A percentile compares a stretch with the other conserved stretches of the same genome.
Evolutionary conservation across 75 land plant species (phyloP).

Genomic region (Selaginella tamariscina): DNA sequence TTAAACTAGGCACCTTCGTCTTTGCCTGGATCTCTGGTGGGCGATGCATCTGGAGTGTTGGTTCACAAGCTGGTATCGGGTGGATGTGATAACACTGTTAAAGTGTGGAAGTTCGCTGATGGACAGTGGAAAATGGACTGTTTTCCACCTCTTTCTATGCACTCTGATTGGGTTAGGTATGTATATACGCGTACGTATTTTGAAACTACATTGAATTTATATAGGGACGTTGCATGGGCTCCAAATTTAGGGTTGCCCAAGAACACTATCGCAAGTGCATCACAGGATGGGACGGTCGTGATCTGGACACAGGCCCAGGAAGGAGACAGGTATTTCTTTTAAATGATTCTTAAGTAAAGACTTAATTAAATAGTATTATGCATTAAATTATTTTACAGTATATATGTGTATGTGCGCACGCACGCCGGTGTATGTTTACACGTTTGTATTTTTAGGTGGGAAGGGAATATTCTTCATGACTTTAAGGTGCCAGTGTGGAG

Average conservation of each 20-base stretch:
- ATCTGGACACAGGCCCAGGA: constrained; percentile 59
- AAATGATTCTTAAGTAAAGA: too few relatives aligned
- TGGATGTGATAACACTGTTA: constrained; percentile 53
- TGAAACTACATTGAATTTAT: too few relatives aligned
- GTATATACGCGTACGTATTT: too few relatives aligned
- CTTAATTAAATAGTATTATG: too few relatives aligned
- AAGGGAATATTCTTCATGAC: constrained; percentile 37
- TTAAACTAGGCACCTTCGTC: constrained; percentile 45
- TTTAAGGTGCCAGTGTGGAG: constrained; percentile 28
- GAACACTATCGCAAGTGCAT: constrained; percentile 57
- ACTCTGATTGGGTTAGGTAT: constrained; percentile 59
- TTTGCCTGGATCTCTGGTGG: constrained; percentile 42
- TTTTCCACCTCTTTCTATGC: constrained; percentile 46
- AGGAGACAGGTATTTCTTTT: too few relatives aligned
- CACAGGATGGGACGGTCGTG: constrained; percentile 61
- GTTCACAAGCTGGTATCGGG: constrained; percentile 58
- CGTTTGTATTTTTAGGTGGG: too few relatives aligned
- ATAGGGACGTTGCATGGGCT: constrained; percentile 74
- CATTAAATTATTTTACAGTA: too few relatives aligned
- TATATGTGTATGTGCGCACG: too few relatives aligned
- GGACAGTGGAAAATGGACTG: constrained; percentile 53
- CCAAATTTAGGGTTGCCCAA: constrained; percentile 52
- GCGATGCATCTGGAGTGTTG: constrained; percentile 16
- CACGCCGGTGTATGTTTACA: too few relatives aligned
- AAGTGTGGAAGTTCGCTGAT: constrained; percentile 47